Base-by-base conservation (phyloP, 2,329 filamentous ascomycete species). In the Aspergillus ustus region DNA sequence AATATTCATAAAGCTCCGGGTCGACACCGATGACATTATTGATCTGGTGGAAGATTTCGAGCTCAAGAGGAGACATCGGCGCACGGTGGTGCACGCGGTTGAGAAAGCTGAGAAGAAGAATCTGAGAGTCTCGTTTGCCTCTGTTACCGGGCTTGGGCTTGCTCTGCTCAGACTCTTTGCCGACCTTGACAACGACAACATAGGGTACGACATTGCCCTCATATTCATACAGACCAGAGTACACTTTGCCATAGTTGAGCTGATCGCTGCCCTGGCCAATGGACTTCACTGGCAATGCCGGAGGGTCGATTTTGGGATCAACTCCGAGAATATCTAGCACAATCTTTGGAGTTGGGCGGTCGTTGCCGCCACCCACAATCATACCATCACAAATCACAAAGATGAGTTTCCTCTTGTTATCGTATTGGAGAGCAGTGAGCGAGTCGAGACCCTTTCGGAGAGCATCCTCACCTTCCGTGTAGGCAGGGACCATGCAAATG, bases 21-120 rank as follows among this genome's bases (percentile, higher is more conserved):
- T 99, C 93, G 17, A 99, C 95, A 70, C 95, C 95, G 65, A 99
- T 99, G 69, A 99, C 92, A 75, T 99, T 99, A 85, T 97, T 97
- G 82, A 99, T 92, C 77, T 99, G 95, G 74, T 99, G 95, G 83
- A 97, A 98, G 84, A 98, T 96, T 77, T 99, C 95, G 50, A 99
- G 82, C 76, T 99, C 95, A 13, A 99, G 87, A 17, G 95, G 95
- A 65, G 90, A 95, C 95, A 99, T 99, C 0, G 94, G 90, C 2
- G 91, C 84, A 65, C 93, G 91, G 78, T 98, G 92, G 75, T 99
- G 95, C 50, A 99, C 95, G 63, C 94, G 92, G 80, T 99, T 99
- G 70, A 99, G 87, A 86, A 99, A 99, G 80, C 91, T 94, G 89
- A 99, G 93, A 53, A 98, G 84, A 66, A 98, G 79, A 71, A 99